Conservation (phyloP, 2,329 filamentous ascomycete species). For the Akanthomyces dipterigenus region DNA sequence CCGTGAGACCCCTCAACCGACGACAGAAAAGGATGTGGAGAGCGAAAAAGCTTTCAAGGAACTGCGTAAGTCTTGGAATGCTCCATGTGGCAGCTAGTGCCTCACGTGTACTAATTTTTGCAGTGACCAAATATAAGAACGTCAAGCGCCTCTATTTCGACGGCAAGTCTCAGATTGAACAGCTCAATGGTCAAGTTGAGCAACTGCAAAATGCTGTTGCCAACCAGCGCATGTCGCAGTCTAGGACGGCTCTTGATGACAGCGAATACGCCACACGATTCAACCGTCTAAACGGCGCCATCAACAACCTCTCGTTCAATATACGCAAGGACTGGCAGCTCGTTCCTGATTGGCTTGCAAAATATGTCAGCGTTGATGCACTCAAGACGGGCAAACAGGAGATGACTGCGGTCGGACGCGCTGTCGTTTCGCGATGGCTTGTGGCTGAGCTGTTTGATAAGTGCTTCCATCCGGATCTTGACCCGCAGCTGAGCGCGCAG, state of each 20-base stretch:
- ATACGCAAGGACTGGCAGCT: conserved; percentile 90
- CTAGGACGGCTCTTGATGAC: conserved; percentile 88
- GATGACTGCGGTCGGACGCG: conserved; percentile 92
- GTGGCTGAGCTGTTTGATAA: conserved; percentile 86
- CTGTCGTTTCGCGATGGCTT: conserved; percentile 83
- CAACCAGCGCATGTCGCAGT: conserved; percentile 90
- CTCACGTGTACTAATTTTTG: conserved; percentile 31
- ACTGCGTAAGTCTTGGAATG: conserved; percentile 37
- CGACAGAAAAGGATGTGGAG: conserved; percentile 37
- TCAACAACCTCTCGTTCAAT: conserved; percentile 91
- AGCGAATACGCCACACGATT: conserved; percentile 89
- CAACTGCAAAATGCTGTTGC: conserved; percentile 95
- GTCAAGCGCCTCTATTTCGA: conserved; percentile 98
- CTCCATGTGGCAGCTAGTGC: conserved; percentile 17
- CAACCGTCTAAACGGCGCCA: conserved; percentile 83
- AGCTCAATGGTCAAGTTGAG: conserved; percentile 80
- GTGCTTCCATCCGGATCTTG: conserved; percentile 86
- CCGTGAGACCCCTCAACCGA: conserved; percentile 51
- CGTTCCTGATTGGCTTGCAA: conserved; percentile 73
- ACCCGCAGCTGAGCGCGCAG: conserved; percentile 65
- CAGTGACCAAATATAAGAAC: conserved; percentile 94
- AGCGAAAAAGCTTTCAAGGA: conserved; percentile 52
- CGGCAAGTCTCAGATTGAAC: conserved; percentile 85
- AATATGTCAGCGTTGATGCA: conserved; percentile 77
- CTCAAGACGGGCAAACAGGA: conserved; percentile 86